A percentile compares a stretch with the other conserved stretches of the same genome.
These are phyloP conservation scores for Phytopythium montanum DNA, from an alignment of 352 stramenopile species.

Conservation along the genomic window DNA sequence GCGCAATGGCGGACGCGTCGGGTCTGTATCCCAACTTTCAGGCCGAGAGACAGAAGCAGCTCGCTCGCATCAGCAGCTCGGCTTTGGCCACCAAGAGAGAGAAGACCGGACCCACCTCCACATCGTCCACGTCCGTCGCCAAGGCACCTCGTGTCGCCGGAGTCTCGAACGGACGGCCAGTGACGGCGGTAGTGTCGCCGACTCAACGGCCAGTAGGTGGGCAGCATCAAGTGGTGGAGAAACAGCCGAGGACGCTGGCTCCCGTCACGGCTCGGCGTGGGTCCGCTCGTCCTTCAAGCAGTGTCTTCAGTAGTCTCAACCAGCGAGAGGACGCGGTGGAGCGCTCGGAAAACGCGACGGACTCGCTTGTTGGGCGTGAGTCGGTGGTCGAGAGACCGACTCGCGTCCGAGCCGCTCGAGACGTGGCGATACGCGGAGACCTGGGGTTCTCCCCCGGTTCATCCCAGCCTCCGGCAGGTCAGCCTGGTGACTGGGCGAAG, in stretches of 20 bases:
- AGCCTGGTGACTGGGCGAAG: conserved; percentile 4
- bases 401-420: background rate
- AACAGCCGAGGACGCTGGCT: conserved; percentile 1
- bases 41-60: conserved; percentile 42
- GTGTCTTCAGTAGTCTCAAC: background rate
- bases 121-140: background rate
- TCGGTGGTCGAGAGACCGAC: background rate
- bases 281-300: background rate
- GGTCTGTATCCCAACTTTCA: conserved; percentile 60
- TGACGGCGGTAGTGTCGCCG: conserved; percentile 5
- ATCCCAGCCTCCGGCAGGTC: background rate
- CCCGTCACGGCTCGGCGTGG: background rate
- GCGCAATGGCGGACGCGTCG: conserved; percentile 11
- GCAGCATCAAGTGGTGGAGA: background rate
- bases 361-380: background rate
- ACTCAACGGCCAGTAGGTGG: background rate
- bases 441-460: background rate
- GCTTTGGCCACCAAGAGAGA: conserved; percentile 14
- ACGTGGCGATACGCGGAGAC: conserved; percentile 7
- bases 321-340: conserved; percentile 1
- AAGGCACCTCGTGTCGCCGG: background rate
- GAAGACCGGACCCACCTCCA: conserved; percentile 3
- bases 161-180: conserved; percentile 9
- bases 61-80: conserved; percentile 19
- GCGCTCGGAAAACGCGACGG: background rate